Percentiles rank a stretch among this genome's conserved stretches.
phyloP scores from a whole-genome alignment of 805 yeast genomes.

The Scheffersomyces amazonensis region DNA sequence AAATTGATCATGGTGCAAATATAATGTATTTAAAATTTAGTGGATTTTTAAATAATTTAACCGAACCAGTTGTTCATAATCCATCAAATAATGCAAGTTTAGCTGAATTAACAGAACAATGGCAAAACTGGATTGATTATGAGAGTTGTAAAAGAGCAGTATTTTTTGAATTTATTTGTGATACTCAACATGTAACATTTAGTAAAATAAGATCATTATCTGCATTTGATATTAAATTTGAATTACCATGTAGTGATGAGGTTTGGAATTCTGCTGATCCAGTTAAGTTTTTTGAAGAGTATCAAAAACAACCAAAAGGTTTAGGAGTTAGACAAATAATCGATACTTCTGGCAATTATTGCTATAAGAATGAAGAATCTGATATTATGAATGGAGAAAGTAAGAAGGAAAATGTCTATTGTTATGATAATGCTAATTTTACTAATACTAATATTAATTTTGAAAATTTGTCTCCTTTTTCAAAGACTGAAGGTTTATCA shows the following conservation, averaged over 20 bases:
- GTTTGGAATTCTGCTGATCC: constrained; percentile 38
- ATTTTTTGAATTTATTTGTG: constrained; percentile 40
- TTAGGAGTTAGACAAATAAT: constrained; percentile 1
- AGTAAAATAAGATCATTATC: constrained; percentile 28
- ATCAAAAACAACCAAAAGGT: constrained; percentile 22
- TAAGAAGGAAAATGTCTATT: background rate
- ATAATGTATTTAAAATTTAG: constrained; percentile 6
- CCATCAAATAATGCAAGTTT: background rate
- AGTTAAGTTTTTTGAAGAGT: constrained; percentile 17
- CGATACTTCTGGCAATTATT: background rate
- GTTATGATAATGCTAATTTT: background rate
- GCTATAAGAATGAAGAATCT: background rate
- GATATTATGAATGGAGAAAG: background rate
- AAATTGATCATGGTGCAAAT: constrained; percentile 8
- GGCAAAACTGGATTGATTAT: constrained; percentile 25
- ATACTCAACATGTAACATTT: constrained; percentile 37
- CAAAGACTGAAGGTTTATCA: background rate
- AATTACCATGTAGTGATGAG: constrained; percentile 44
- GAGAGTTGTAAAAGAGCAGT: constrained; percentile 44
- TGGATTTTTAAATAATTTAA: constrained; percentile 5
- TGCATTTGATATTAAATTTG: constrained; percentile 42
- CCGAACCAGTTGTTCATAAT: constrained; percentile 6
- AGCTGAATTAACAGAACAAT: background rate
- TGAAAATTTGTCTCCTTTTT: background rate
- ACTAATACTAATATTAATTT: background rate